These are phyloP conservation scores for Phytophthora capsici DNA, from an alignment of 352 stramenopile genomes.

Conservation along the genomic window DNA sequence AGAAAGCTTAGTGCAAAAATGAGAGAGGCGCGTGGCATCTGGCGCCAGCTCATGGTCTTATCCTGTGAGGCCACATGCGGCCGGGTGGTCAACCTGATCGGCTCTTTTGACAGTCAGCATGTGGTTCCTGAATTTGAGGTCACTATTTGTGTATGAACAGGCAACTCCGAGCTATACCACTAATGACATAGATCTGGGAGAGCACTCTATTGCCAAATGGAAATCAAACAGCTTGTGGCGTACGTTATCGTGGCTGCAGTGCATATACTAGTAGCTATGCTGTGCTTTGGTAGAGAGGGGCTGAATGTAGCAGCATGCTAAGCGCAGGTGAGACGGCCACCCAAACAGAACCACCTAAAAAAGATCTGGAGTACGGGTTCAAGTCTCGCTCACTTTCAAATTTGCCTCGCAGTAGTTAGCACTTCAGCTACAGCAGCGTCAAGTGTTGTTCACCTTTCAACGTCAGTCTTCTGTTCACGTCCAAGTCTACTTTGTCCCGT, in stretches of 20 bases:
- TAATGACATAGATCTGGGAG: no score
- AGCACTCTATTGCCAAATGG: not conserved
- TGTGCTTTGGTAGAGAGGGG: not conserved
- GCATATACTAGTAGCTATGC: not conserved
- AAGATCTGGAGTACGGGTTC: not conserved
- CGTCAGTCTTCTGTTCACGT: slow-evolving; percentile 22
- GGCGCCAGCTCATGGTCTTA: not conserved
- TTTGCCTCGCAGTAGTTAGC: slow-evolving; percentile 13
- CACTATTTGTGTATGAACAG: not conserved
- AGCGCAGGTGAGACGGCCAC: not conserved
- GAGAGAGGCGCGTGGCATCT: not conserved
- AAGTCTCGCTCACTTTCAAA: slow-evolving; percentile 17
- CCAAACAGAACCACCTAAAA: not conserved
- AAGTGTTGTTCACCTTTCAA: slow-evolving; percentile 19
- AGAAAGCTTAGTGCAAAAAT: no score
- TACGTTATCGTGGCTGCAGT: not conserved
- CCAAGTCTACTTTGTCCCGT: slow-evolving; percentile 10
- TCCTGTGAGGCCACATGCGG: not conserved
- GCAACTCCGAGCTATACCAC: not conserved
- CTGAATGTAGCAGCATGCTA: not conserved
- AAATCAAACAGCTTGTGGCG: not conserved
- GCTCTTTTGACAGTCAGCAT: not conserved
- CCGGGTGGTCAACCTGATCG: not conserved
- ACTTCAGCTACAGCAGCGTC: slow-evolving; percentile 6
- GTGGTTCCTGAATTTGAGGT: not conserved